Evolutionary conservation across 208 protist species (phyloP).

Genomic region (Leishmania gerbilli): DNA sequence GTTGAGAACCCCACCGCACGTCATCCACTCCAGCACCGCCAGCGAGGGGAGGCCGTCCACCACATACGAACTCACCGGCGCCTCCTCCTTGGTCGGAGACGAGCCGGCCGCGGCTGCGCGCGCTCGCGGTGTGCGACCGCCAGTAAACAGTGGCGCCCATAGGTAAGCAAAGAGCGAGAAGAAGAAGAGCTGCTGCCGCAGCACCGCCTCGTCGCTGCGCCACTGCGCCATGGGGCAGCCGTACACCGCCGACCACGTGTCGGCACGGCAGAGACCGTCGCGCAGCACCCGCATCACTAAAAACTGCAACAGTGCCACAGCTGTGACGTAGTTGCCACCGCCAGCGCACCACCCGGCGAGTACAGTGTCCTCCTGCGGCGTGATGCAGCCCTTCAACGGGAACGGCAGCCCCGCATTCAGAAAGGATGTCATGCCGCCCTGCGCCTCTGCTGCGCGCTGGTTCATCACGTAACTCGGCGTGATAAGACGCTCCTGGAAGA

Average conservation of each 20-base stretch:
- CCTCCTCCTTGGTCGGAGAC: constrained; percentile 6
- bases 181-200: constrained; percentile 86
- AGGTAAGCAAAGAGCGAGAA: constrained; percentile 74
- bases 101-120: neutral
- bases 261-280: constrained; percentile 63
- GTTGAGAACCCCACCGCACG: constrained; percentile 32
- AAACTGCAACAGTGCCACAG: constrained; percentile 75
- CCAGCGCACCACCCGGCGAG: constrained; percentile 57
- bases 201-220: constrained; percentile 50
- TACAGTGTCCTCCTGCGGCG: constrained; percentile 69
- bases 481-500: constrained; percentile 83
- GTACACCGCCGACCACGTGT: constrained; percentile 80
- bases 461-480: constrained; percentile 72
- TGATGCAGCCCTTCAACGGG: constrained; percentile 57
- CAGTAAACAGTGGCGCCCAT: constrained; percentile 83
- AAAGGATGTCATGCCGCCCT: constrained; percentile 11
- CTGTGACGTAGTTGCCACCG: constrained; percentile 79
- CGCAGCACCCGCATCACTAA: constrained; percentile 71
- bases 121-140: constrained; percentile 24
- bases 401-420: constrained; percentile 17
- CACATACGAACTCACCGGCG: constrained; percentile 13
- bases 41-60: constrained; percentile 53
- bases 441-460: constrained; percentile 38
- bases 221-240: constrained; percentile 39
- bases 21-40: constrained; percentile 77